Conservation (phyloP, 2,329 filamentous ascomycete species). For the Alternaria sp. region DNA sequence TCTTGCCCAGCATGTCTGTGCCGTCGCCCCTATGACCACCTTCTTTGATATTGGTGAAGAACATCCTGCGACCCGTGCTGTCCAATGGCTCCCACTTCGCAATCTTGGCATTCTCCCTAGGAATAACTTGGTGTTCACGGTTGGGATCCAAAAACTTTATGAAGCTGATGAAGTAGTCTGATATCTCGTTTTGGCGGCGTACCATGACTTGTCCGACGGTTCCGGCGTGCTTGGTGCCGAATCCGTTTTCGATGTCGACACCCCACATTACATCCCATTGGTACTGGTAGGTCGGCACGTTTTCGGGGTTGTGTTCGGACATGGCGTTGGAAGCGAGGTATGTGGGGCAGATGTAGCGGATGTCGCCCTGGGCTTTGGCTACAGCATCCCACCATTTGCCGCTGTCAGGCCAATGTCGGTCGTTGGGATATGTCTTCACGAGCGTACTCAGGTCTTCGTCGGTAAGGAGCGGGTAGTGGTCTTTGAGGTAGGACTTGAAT, state of each 20-base stretch:
- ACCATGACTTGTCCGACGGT: conserved; percentile 48
- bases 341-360: conserved; percentile 48
- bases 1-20: conserved; percentile 31
- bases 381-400: conserved; percentile 46
- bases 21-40: conserved; percentile 35
- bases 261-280: conserved; percentile 49
- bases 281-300: conserved; percentile 43
- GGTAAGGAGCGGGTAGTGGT: conserved; percentile 59
- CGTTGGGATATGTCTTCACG: conserved; percentile 43
- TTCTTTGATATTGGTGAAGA: conserved; percentile 45
- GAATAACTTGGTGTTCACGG: conserved; percentile 25
- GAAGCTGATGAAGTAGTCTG: conserved; percentile 47
- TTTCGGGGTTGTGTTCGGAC: conserved; percentile 37
- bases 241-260: conserved; percentile 43
- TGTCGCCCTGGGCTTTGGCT: conserved; percentile 46
- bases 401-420: conserved; percentile 46
- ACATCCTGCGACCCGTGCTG: conserved; percentile 32
- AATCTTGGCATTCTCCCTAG: conserved; percentile 4
- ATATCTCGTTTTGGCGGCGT: conserved; percentile 39
- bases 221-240: conserved; percentile 46
- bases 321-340: conserved; percentile 46
- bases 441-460: conserved; percentile 58
- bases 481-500: conserved; percentile 45
- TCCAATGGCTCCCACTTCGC: conserved; percentile 39
- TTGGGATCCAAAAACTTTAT: conserved; percentile 47